These are phyloP conservation scores for Cornus controversa DNA, from an alignment of 148 eudicot genomes.

Conservation along the genomic window DNA sequence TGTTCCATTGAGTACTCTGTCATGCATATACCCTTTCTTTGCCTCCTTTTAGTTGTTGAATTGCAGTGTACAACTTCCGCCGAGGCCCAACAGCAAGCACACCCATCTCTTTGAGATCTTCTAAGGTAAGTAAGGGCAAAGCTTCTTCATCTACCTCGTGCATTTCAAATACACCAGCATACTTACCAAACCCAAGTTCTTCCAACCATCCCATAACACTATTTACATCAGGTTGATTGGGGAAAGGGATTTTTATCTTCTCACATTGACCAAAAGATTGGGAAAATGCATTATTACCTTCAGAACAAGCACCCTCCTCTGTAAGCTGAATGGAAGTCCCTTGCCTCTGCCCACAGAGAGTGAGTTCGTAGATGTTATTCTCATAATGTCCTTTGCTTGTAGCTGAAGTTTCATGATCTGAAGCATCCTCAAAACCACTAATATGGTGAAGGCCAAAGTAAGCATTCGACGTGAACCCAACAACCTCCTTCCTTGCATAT, in stretches of 20 bases:
- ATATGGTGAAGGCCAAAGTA: background rate
- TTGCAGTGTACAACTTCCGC: slow-evolving; percentile 20
- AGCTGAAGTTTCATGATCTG: slow-evolving; percentile 7
- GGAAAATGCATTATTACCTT: background rate
- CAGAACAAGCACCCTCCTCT: slow-evolving; percentile 9
- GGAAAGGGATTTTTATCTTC: too few relatives aligned
- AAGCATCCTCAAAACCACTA: background rate
- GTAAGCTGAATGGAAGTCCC: background rate
- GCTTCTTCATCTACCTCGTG: slow-evolving; percentile 25
- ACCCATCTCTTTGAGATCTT: slow-evolving; percentile 26
- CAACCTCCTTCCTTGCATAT: background rate
- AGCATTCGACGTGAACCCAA: background rate
- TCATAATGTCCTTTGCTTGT: slow-evolving; percentile 12
- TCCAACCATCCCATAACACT: slow-evolving; percentile 20
- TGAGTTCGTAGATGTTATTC: background rate
- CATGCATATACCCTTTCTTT: background rate
- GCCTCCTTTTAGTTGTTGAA: slow-evolving; percentile 9
- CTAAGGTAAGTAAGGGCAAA: slow-evolving; percentile 21
- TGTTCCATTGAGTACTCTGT: background rate
- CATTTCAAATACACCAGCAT: slow-evolving; percentile 17
- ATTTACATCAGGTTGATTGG: background rate
- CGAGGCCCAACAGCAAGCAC: slow-evolving; percentile 23
- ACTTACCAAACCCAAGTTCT: slow-evolving; percentile 19
- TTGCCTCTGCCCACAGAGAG: background rate
- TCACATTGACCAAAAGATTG: background rate